Evolutionary conservation across 176 grass and related monocot genomes (phyloP).

Genomic region (Tillandsia leiboldiana): DNA sequence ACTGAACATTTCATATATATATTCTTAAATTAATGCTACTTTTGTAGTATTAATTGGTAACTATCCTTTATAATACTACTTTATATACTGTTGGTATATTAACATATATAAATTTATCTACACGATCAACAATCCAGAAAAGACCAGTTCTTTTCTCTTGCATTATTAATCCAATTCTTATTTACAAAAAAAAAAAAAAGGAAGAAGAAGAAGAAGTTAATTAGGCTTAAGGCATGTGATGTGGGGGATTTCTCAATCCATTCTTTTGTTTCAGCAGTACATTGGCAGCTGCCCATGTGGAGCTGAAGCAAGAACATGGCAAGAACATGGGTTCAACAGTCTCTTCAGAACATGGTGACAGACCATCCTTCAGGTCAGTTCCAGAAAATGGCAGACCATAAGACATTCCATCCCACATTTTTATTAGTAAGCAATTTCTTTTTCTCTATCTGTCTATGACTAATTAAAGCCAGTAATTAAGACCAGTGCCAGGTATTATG

Average conservation of each 20-base stretch:
- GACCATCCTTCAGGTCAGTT: background rate
- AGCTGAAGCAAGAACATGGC: conserved; percentile 17
- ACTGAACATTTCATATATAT: no score
- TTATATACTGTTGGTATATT: no score
- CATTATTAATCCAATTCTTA: no score
- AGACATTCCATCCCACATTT: conserved; percentile 11
- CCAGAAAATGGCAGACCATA: conserved; percentile 1
- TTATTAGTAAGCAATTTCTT: background rate
- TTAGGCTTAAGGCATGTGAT: conserved; percentile 7
- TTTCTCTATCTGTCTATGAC: background rate
- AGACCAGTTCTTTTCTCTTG: no score
- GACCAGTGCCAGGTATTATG: background rate
- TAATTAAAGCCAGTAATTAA: no score
- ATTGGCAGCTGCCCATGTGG: conserved; percentile 13
- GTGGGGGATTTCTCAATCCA: background rate
- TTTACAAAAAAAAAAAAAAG: no score
- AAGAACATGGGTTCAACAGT: conserved; percentile 12
- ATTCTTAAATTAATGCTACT: no score
- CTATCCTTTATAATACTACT: no score
- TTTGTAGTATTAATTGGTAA: no score
- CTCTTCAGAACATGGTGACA: conserved; percentile 3
- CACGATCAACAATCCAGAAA: no score
- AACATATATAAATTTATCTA: no score
- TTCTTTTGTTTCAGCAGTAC: background rate
- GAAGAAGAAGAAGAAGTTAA: no score